phyloP scores from a whole-genome alignment of 2,329 filamentous ascomycete species.

The Xylaria sp. region DNA sequence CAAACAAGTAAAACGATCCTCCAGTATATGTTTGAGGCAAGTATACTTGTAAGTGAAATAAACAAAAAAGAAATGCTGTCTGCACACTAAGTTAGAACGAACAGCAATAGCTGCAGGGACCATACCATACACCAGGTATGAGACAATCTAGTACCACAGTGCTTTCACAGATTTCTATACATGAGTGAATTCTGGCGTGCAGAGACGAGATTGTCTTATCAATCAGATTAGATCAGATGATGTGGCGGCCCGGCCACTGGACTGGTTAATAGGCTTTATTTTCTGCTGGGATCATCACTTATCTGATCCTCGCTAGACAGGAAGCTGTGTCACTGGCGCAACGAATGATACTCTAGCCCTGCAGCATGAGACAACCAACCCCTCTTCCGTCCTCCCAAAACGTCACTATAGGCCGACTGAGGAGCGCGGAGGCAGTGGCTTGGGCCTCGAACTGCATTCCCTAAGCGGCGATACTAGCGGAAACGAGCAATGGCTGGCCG shows the following conservation, averaged over 20 bases:
- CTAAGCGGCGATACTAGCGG: background rate
- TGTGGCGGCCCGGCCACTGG: constrained; percentile 13
- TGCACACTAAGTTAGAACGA: background rate
- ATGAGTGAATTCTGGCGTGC: constrained; percentile 1
- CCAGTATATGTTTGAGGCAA: background rate
- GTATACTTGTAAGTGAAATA: background rate
- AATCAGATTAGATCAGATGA: constrained; percentile 38
- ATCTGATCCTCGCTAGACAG: constrained; percentile 30
- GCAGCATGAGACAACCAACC: constrained; percentile 10
- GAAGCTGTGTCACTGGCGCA: background rate
- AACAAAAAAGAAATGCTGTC: background rate
- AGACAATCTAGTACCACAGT: background rate
- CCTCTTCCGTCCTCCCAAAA: constrained; percentile 7
- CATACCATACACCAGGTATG: constrained; percentile 1
- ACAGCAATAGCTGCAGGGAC: constrained; percentile 2
- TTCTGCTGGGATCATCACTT: constrained; percentile 17
- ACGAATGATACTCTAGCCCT: constrained; percentile 2
- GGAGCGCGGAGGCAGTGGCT: constrained; percentile 12
- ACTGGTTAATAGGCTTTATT: constrained; percentile 8
- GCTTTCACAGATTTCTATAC: constrained; percentile 6
- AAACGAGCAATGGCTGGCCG: constrained; percentile 4
- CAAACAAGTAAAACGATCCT: constrained; percentile 14
- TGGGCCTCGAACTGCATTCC: constrained; percentile 13
- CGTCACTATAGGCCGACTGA: constrained; percentile 10
- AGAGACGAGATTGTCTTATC: constrained; percentile 36